Percentiles rank a stretch among this genome's conserved stretches.
These are phyloP conservation scores for Colletotrichum abscissum DNA, from an alignment of 2,329 filamentous ascomycete genomes.

Conservation along the genomic window DNA sequence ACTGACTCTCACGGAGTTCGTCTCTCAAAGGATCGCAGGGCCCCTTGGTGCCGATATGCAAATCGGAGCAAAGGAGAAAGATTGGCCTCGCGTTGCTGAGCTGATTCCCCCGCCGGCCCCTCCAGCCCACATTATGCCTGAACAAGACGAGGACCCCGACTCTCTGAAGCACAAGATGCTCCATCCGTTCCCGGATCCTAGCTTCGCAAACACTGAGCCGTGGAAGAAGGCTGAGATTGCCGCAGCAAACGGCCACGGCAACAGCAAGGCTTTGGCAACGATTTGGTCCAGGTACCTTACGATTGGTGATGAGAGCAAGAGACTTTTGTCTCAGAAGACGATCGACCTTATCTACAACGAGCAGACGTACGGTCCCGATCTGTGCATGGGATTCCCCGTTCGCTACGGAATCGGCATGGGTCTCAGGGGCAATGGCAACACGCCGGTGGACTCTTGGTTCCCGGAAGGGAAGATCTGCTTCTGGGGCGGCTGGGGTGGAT, in stretches of 20 bases:
- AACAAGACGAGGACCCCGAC: constrained; percentile 36
- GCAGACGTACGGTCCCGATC: constrained; percentile 53
- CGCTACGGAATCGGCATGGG: constrained; percentile 56
- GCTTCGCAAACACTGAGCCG: constrained; percentile 37
- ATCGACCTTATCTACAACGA: constrained; percentile 57
- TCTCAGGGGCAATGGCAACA: constrained; percentile 43
- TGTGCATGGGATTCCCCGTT: constrained; percentile 47
- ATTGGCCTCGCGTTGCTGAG: constrained; percentile 53
- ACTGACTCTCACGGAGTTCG: constrained; percentile 54
- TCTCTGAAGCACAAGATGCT: constrained; percentile 42
- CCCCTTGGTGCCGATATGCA: constrained; percentile 59
- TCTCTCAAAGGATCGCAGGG: constrained; percentile 46
- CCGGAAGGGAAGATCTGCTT: constrained; percentile 48
- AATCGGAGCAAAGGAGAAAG: constrained; percentile 53
- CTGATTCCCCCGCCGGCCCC: constrained; percentile 43
- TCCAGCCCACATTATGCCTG: background rate
- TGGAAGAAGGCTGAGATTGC: constrained; percentile 55
- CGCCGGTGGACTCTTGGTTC: constrained; percentile 41
- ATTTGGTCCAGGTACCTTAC: constrained; percentile 49
- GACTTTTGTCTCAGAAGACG: constrained; percentile 52
- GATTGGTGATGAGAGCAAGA: constrained; percentile 37
- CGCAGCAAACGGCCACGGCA: constrained; percentile 56
- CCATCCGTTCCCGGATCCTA: constrained; percentile 40
- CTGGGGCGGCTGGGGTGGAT: constrained; percentile 60
- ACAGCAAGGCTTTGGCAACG: constrained; percentile 53